Conservation (phyloP, 345 rosid species). For the Populus simonii region DNA sequence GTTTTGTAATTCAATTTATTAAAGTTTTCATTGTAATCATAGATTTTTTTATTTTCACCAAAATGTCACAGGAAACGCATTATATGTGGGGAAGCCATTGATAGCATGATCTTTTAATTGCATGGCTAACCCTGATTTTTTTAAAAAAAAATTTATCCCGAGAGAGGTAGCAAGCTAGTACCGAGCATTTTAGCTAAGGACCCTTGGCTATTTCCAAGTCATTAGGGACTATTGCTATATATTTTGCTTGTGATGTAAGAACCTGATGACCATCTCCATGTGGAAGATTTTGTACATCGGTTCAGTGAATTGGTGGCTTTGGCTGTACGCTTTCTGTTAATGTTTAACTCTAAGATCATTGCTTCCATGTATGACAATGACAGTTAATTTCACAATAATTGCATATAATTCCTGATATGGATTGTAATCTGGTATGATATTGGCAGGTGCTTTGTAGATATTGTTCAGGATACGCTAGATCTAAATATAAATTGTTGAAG, state of each 20-base stretch:
- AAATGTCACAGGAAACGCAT: not conserved
- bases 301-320: not conserved
- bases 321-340: not conserved
- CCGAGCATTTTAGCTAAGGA: not conserved
- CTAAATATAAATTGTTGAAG: slow-evolving; percentile 15
- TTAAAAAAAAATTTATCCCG: not conserved
- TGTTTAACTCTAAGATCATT: not conserved
- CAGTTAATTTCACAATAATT: not conserved
- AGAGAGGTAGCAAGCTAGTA: not conserved
- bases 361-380: not conserved
- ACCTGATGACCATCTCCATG: not conserved
- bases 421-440: slow-evolving; percentile 6
- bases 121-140: not conserved
- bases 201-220: not conserved
- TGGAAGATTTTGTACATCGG: not conserved
- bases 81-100: not conserved
- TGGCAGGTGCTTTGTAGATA: slow-evolving; percentile 29
- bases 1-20: not conserved
- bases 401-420: slow-evolving; percentile 10
- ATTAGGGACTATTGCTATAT: not conserved
- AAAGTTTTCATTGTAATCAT: not conserved
- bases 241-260: not conserved
- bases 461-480: not conserved
- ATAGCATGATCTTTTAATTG: not conserved
- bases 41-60: not conserved